Percentiles rank a stretch among this genome's conserved stretches.
phyloP scores from a whole-genome alignment of 169 alveolate species.

The Plasmodium knowlesi region DNA sequence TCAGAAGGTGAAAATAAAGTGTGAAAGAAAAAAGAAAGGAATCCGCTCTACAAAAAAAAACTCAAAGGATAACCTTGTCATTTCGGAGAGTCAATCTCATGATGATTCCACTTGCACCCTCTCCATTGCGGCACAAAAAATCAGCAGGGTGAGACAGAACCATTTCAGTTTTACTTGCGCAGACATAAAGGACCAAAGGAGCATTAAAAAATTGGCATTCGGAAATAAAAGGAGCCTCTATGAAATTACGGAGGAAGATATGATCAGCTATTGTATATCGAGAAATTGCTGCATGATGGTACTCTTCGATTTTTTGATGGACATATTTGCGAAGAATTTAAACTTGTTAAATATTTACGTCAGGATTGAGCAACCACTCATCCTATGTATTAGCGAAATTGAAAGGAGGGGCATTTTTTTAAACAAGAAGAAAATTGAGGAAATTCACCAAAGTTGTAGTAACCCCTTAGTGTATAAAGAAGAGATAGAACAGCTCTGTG shows the following conservation, averaged over 20 bases:
- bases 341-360: constrained; percentile 39
- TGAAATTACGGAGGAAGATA: constrained; percentile 72
- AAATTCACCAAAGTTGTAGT: constrained; percentile 41
- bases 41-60: not conserved
- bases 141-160: not conserved
- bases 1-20: constrained; percentile 34
- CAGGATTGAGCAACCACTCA: constrained; percentile 65
- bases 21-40: not conserved
- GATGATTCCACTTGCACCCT: not conserved
- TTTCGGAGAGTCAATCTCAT: not conserved
- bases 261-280: constrained; percentile 44
- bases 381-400: constrained; percentile 58
- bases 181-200: constrained; percentile 2
- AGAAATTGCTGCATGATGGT: constrained; percentile 34
- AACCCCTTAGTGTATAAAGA: constrained; percentile 56
- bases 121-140: not conserved
- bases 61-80: not conserved
- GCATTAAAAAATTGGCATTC: constrained; percentile 46
- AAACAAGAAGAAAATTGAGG: constrained; percentile 58
- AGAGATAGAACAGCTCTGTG: constrained; percentile 51
- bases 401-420: constrained; percentile 65
- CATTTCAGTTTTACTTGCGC: constrained; percentile 18
- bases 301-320: constrained; percentile 33
- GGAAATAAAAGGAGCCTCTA: constrained; percentile 66
- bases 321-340: constrained; percentile 2